Evolutionary conservation across 2,329 filamentous ascomycete species (phyloP).

Genomic region (Colletotrichum sublineola): DNA sequence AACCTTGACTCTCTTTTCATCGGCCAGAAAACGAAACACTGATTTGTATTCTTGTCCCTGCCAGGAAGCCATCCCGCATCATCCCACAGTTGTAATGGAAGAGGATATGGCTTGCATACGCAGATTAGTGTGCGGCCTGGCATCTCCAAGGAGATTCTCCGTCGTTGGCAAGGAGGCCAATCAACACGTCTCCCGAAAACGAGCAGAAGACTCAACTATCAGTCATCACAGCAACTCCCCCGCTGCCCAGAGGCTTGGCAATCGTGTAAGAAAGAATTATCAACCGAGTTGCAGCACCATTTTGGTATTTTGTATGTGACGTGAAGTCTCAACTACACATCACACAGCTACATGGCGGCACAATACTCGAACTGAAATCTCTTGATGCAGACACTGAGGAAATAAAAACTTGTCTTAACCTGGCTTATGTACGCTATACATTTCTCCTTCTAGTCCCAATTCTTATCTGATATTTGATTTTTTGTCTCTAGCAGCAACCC

Average conservation of each 20-base stretch:
- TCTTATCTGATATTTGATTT: not conserved
- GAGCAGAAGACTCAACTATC: conserved; percentile 1
- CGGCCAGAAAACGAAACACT: not conserved
- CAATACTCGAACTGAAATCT: not conserved
- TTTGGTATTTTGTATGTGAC: not conserved
- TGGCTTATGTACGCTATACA: not conserved
- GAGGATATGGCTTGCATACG: conserved; percentile 14
- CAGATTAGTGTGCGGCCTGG: not conserved
- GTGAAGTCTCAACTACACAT: not conserved
- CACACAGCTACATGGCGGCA: not conserved
- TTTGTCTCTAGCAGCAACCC: conserved; percentile 16
- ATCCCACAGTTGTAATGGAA: conserved; percentile 10
- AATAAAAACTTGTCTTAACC: not conserved
- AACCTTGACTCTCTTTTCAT: not conserved
- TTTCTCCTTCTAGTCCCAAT: not conserved
- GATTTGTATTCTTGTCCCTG: not conserved
- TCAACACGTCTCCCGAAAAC: not conserved
- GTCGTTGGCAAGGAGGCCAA: not conserved
- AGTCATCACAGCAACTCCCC: conserved; percentile 3
- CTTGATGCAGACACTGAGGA: not conserved
- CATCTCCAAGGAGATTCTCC: not conserved
- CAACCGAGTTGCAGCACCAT: not conserved
- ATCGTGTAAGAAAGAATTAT: conserved; percentile 1
- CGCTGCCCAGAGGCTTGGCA: conserved; percentile 21
- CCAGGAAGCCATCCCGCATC: not conserved